Percentiles rank a stretch among this genome's conserved stretches.
Evolutionary conservation across 108 stramenopile species (phyloP).

Genomic region (Conticribra weissflogii): DNA sequence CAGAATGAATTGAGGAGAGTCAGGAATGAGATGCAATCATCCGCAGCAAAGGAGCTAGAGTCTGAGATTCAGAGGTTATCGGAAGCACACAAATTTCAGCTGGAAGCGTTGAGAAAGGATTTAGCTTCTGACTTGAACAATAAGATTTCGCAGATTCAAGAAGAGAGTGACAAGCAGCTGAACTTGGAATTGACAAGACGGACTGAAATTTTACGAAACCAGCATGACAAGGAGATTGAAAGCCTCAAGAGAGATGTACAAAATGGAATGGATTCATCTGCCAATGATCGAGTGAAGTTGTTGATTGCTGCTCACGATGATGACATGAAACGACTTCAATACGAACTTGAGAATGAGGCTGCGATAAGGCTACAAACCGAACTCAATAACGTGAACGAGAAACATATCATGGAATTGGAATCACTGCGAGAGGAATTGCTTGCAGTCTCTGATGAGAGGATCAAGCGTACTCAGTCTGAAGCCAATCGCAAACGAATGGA

Average conservation of each 20-base stretch:
- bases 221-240: background rate
- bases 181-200: background rate
- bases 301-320: background rate
- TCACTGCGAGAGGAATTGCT: background rate
- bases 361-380: background rate
- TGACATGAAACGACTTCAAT: background rate
- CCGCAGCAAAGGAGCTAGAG: background rate
- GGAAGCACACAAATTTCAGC: background rate
- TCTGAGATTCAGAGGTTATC: background rate
- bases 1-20: background rate
- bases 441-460: background rate
- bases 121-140: background rate
- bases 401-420: background rate
- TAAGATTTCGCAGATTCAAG: background rate
- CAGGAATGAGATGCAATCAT: background rate
- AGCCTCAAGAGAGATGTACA: background rate
- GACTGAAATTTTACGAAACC: background rate
- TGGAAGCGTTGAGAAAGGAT: background rate
- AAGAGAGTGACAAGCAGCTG: background rate
- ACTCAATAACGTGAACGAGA: background rate
- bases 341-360: background rate
- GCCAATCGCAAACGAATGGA: background rate
- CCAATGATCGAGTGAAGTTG: background rate
- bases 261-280: background rate
- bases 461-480: background rate